Percentiles rank a stretch among this genome's conserved stretches.
Evolutionary conservation across 1,284 basidiomycete genomes (phyloP).

Genomic region (Microbotryum violaceum): DNA sequence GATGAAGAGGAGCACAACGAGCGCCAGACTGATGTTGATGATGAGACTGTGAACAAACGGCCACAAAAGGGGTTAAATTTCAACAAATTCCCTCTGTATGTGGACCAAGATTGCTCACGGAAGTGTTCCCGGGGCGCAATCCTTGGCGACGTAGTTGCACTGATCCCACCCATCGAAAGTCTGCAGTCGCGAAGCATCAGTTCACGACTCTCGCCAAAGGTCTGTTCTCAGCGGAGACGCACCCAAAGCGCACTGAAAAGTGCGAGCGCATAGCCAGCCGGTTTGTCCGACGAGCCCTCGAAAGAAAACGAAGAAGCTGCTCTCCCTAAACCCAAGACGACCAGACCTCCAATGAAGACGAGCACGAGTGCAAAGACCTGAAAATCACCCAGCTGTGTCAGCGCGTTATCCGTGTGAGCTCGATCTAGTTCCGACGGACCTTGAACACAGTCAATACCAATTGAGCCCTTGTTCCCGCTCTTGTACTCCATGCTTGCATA

Average conservation of each 20-base stretch:
- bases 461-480: conserved; percentile 69
- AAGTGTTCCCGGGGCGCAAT: conserved; percentile 29
- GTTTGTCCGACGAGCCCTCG: conserved; percentile 62
- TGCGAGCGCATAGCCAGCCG: conserved; percentile 81
- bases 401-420: conserved; percentile 46
- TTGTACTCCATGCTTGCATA: conserved; percentile 70
- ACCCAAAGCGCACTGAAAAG: conserved; percentile 95
- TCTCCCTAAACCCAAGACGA: conserved; percentile 39
- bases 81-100: too few relatives aligned
- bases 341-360: conserved; percentile 44
- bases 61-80: conserved; percentile 22
- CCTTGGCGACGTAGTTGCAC: conserved; percentile 45
- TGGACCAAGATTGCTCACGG: conserved; percentile 10
- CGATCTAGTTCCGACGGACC: conserved; percentile 43
- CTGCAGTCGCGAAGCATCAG: conserved; percentile 36
- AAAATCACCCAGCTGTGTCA: not conserved
- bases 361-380: conserved; percentile 43
- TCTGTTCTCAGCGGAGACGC: conserved; percentile 70
- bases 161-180: conserved; percentile 50
- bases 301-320: conserved; percentile 48
- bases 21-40: conserved; percentile 77
- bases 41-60: conserved; percentile 37
- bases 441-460: conserved; percentile 83
- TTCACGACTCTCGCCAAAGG: conserved; percentile 25
- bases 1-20: conserved; percentile 54